Conservation (phyloP, 192 early-diverging fungal genomes). For the Coemansia sp. region DNA sequence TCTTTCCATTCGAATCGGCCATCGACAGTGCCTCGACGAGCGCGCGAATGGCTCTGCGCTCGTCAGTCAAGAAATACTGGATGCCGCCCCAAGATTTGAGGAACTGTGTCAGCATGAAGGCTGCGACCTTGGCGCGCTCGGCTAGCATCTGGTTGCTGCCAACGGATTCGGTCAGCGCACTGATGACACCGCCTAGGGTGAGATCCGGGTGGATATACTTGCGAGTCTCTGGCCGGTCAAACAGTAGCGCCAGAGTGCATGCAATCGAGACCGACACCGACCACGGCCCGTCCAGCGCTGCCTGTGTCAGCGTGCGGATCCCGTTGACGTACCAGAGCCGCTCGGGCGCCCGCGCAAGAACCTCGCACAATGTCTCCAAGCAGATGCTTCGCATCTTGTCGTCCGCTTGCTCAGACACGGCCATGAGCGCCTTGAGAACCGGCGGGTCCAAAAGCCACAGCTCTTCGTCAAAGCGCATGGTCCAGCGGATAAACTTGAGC, state of each 20-base stretch:
- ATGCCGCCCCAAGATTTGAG: conserved; percentile 57
- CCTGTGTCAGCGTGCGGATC: conserved; percentile 43
- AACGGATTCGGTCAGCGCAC: conserved; percentile 45
- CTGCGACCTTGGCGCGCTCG: conserved; percentile 50
- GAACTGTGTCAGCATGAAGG: conserved; percentile 51
- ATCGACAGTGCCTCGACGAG: conserved; percentile 39
- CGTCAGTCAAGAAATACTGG: conserved; percentile 54
- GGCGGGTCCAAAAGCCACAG: conserved; percentile 38
- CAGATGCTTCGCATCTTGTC: conserved; percentile 53
- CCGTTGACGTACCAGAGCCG: conserved; percentile 44
- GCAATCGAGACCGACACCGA: conserved; percentile 41
- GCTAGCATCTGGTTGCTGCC: conserved; percentile 38
- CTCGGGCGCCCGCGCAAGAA: conserved; percentile 37
- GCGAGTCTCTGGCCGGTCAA: conserved; percentile 43
- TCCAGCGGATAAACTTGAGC: conserved; percentile 51
- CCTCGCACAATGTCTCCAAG: conserved; percentile 53
- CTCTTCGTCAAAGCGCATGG: conserved; percentile 33
- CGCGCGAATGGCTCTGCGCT: conserved; percentile 29
- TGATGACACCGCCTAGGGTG: conserved; percentile 43
- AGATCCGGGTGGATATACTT: conserved; percentile 32
- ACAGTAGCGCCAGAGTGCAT: conserved; percentile 34
- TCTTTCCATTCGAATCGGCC: conserved; percentile 41
- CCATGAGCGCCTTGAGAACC: conserved; percentile 48
- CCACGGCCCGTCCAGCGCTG: conserved; percentile 55
- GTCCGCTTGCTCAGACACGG: conserved; percentile 51